These are phyloP conservation scores for Diplodia scrobiculata DNA, from an alignment of 2,329 filamentous ascomycete species.

Conservation along the genomic window DNA sequence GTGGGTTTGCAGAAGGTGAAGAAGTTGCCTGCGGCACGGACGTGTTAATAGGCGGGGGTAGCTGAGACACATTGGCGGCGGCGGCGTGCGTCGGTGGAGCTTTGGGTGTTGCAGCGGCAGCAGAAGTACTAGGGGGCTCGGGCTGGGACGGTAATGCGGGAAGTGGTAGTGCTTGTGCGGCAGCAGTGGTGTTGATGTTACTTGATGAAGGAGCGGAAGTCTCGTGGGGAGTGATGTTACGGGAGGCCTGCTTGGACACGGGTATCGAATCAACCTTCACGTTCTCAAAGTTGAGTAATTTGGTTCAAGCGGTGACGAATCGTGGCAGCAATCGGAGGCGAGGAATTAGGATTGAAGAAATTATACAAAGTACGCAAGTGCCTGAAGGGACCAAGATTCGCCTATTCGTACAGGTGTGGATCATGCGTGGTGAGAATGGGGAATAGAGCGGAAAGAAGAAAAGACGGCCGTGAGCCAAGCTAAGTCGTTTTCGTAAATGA, in stretches of 20 bases:
- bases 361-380: slow-evolving; percentile 26
- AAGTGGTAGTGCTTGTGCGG: neutral
- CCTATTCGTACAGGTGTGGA: slow-evolving; percentile 26
- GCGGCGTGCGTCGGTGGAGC: neutral
- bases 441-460: slow-evolving; percentile 15
- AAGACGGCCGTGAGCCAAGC: slow-evolving; percentile 5
- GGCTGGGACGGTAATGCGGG: slow-evolving; percentile 6
- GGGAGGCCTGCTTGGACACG: slow-evolving; percentile 21
- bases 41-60: neutral
- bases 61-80: neutral
- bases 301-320: slow-evolving; percentile 18
- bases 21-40: neutral
- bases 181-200: neutral
- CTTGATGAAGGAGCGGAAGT: slow-evolving; percentile 9
- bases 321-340: slow-evolving; percentile 16
- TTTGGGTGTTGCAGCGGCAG: neutral
- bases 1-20: neutral
- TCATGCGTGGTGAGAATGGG: slow-evolving; percentile 14
- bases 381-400: slow-evolving; percentile 21
- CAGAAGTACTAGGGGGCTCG: neutral
- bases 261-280: slow-evolving; percentile 29
- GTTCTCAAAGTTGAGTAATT: slow-evolving; percentile 13
- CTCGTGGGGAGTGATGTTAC: slow-evolving; percentile 19
- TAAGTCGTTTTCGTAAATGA: neutral
- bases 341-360: slow-evolving; percentile 29